phyloP scores from a whole-genome alignment of 345 rosid genomes.

The Salix purpurea region DNA sequence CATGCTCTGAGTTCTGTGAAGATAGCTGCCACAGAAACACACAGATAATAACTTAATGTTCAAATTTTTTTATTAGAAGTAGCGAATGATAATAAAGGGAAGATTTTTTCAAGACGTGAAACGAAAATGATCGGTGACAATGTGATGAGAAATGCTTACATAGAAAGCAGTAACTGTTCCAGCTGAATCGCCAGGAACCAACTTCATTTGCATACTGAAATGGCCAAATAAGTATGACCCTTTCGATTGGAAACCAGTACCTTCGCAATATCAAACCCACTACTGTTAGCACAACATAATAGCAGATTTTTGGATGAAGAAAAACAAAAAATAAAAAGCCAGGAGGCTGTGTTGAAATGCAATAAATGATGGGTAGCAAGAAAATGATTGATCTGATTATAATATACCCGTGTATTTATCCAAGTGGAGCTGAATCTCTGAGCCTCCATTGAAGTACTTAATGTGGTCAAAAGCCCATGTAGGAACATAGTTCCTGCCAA shows the following conservation, averaged over 20 bases:
- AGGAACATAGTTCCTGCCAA: conserved; percentile 69
- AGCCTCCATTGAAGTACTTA: conserved; percentile 68
- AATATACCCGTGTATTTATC: conserved; percentile 72
- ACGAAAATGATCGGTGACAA: background rate
- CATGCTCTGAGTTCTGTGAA: conserved; percentile 76
- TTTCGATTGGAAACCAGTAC: conserved; percentile 87
- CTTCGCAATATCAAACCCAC: conserved; percentile 24
- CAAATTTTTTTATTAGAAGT: background rate
- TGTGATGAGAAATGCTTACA: conserved; percentile 30
- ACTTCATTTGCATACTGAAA: conserved; percentile 77
- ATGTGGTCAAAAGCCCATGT: conserved; percentile 97
- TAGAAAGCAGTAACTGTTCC: conserved; percentile 87
- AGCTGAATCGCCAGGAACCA: conserved; percentile 78
- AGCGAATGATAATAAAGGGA: background rate
- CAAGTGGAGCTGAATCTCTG: conserved; percentile 58
- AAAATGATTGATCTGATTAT: background rate
- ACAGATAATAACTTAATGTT: background rate
- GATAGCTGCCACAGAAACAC: conserved; percentile 49
- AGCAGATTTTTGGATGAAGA: background rate
- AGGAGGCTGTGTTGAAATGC: background rate
- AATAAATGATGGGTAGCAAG: background rate
- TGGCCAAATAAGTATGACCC: conserved; percentile 79
- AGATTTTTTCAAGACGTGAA: background rate
- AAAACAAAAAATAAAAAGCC: background rate
- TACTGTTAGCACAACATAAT: background rate